Percentiles rank a stretch among this genome's conserved stretches.
Conservation (phyloP, 495 filamentous ascomycete genomes). For the Trichoderma reesei region DNA sequence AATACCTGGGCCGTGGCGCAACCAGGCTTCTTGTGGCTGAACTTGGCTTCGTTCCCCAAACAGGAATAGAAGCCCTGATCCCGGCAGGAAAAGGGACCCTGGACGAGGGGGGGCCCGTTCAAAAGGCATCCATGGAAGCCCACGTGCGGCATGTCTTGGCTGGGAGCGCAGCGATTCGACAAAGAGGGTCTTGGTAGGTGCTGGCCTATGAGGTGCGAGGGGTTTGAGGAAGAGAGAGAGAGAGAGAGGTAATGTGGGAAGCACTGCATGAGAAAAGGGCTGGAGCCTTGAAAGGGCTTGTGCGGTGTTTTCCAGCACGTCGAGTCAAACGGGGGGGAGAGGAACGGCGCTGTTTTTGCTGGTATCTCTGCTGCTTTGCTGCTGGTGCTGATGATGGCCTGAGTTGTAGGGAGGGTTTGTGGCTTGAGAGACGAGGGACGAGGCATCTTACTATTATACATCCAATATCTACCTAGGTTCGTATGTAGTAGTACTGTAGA, state of each 20-base stretch:
- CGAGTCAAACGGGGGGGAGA: background rate
- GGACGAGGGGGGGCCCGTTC: too few relatives aligned
- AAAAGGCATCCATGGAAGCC: background rate
- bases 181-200: background rate
- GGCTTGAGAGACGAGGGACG: background rate
- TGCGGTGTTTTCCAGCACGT: background rate
- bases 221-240: too few relatives aligned
- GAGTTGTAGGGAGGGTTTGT: background rate
- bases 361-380: background rate
- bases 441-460: background rate
- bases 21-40: too few relatives aligned
- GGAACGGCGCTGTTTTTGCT: background rate
- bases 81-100: too few relatives aligned
- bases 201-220: background rate
- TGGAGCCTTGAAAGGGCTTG: too few relatives aligned
- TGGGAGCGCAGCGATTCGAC: background rate
- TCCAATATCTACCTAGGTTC: background rate
- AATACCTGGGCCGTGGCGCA: too few relatives aligned
- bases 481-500: background rate
- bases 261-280: too few relatives aligned
- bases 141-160: conserved; percentile 8
- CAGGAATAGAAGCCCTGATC: too few relatives aligned
- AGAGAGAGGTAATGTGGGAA: background rate
- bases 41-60: too few relatives aligned
- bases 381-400: background rate